Conservation (phyloP, 441 rosid species). For the Kokia cookei region DNA sequence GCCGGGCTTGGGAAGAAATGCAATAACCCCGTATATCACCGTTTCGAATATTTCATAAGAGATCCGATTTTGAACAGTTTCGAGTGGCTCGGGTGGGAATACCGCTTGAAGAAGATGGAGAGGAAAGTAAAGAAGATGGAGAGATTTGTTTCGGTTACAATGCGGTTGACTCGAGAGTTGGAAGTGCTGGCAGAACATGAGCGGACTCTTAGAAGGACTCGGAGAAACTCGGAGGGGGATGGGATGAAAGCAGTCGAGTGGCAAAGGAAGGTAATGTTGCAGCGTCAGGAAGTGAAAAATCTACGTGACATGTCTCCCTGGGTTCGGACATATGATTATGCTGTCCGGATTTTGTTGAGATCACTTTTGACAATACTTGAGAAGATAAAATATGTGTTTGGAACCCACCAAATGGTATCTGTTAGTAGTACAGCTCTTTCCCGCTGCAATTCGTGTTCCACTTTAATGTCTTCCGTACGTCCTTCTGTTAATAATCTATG, state of each 20-base stretch:
- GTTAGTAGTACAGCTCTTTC: constrained; percentile 7
- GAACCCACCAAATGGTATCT: constrained; percentile 14
- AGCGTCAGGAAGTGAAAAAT: constrained; percentile 46
- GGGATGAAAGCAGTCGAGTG: constrained; percentile 38
- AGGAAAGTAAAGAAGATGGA: constrained; percentile 65
- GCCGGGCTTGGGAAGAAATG: constrained; percentile 48
- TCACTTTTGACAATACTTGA: constrained; percentile 54
- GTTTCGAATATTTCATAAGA: constrained; percentile 38
- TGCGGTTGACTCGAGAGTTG: constrained; percentile 50
- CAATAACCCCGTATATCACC: constrained; percentile 34
- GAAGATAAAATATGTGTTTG: constrained; percentile 34
- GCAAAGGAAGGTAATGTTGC: constrained; percentile 47
- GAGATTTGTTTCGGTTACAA: constrained; percentile 35
- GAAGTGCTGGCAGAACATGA: constrained; percentile 63
- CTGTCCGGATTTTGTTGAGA: constrained; percentile 47
- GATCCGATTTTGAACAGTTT: constrained; percentile 31
- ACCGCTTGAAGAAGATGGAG: constrained; percentile 62
- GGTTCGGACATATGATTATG: constrained; percentile 51
- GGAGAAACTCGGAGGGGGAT: constrained; percentile 26
- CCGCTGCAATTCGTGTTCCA: constrained; percentile 34
- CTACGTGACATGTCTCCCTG: constrained; percentile 54
- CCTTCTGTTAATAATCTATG: constrained; percentile 6
- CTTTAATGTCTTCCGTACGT: constrained; percentile 28
- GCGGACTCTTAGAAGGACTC: constrained; percentile 52
- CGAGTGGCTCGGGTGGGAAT: constrained; percentile 57